phyloP scores from a whole-genome alignment of 257 asterid genomes.

The Przewalskia tangutica region DNA sequence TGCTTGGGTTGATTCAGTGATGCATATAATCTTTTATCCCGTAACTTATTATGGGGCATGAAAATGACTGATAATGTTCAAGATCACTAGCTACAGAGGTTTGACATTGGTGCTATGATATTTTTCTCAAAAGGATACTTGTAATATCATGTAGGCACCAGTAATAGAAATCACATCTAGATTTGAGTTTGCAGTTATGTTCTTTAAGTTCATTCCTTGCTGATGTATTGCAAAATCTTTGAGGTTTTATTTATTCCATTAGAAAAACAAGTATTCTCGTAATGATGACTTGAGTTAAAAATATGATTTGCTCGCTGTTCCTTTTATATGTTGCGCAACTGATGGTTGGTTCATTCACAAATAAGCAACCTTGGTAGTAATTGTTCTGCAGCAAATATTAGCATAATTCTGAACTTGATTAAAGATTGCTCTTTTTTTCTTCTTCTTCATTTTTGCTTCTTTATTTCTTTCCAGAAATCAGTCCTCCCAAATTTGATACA shows the following conservation, averaged over 20 bases:
- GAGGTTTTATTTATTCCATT: not conserved
- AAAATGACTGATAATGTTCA: not conserved
- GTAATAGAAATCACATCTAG: not conserved
- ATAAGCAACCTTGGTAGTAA: not conserved
- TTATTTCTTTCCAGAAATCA: conserved; percentile 37
- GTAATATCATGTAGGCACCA: not conserved
- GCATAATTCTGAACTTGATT: conserved; percentile 3
- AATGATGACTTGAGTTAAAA: not conserved
- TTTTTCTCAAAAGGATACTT: not conserved
- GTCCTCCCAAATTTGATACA: conserved; percentile 51
- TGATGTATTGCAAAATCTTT: not conserved
- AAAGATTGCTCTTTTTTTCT: not conserved
- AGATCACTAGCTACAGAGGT: not conserved
- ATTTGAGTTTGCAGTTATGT: not conserved
- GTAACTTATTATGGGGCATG: not conserved
- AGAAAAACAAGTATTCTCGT: not conserved
- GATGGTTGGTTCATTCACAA: not conserved
- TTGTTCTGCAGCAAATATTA: not conserved
- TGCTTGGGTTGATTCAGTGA: not conserved
- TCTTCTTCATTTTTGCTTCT: not conserved
- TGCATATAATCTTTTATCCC: not conserved
- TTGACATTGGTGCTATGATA: not conserved
- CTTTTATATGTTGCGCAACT: not conserved
- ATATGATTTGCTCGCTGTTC: not conserved
- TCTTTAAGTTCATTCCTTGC: not conserved